Evolutionary conservation across 768 basidiomycete species (phyloP), one percentile per base, ranked within the genome.

Genomic region (Termitomyces sp.): DNA sequence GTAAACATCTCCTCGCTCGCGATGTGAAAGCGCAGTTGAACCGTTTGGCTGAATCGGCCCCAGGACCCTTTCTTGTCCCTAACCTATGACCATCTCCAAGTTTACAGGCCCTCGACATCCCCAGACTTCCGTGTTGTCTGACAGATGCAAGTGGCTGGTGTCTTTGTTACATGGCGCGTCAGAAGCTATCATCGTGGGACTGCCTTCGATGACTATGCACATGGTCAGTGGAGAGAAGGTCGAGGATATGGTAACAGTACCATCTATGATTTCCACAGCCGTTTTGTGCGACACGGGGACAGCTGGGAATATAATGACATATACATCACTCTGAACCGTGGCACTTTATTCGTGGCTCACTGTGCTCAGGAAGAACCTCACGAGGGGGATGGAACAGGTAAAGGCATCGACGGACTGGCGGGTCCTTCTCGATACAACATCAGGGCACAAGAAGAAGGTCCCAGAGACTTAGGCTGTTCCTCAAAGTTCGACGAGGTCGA

Each of bases 261-360:
- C 22, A 65, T 76, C 14, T 92, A 92, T 62, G 83, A 87, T 65
- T 92, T 92, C 71, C 75, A 84, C 70, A 90, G 87, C 66, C 73
- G 79, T 56, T 92, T 91, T 67, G 71, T 81, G 43, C 80, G 81
- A 26, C 74, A 76, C 33, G 74, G 77, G 57, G 80, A 78, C 26
- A 73, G 75, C 70, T 73, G 76, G 62, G 80, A 83, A 52, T 76
- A 79, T 32, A 86, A 91, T 62, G 88, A 90, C 62, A 91, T 94
- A 55, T 92, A 87, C 69, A 90, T 94, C 70, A 87, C 90, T 3
- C 76, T 94, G 62, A 93, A 94, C n/a, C 72, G 84, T 92, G 65
- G 80, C 86, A 0, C 74, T 92, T 2, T 92, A 92, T 65, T 82
- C 88, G 9, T 92, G 90, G 89, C 79, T 93, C 47, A 90, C 88